phyloP scores from a whole-genome alignment of 164 flowering plant species.

The Macadamia integrifolia region DNA sequence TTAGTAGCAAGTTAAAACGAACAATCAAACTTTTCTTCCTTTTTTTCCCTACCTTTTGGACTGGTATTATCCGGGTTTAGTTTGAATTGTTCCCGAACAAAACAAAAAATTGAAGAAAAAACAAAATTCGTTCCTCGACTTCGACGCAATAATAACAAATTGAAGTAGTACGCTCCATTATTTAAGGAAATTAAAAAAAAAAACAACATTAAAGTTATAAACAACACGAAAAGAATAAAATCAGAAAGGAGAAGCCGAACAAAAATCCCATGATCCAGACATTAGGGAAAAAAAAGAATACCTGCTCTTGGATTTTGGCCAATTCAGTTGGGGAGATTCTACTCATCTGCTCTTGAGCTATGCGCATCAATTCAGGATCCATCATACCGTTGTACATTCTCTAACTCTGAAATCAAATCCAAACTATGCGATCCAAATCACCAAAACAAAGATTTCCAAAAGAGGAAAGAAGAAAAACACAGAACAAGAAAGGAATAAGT shows the following conservation, averaged over 20 bases:
- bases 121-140: background rate
- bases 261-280: background rate
- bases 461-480: background rate
- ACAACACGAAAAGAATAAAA: background rate
- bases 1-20: background rate
- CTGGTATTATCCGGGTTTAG: background rate
- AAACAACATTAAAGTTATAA: background rate
- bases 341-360: conserved; percentile 96
- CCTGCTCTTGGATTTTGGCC: conserved; percentile 91
- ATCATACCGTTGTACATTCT: conserved; percentile 65
- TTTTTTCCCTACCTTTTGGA: background rate
- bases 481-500: background rate
- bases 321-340: conserved; percentile 76
- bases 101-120: background rate
- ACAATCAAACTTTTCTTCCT: background rate
- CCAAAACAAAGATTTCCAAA: background rate
- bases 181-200: background rate
- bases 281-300: conserved; percentile 11
- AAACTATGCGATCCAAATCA: background rate
- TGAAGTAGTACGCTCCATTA: background rate
- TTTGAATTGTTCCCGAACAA: background rate
- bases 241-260: background rate
- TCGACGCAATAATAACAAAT: background rate
- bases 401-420: background rate
- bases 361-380: conserved; percentile 86